These are phyloP conservation scores for Podaxis sp. DNA, from an alignment of 768 basidiomycete genomes.

Conservation along the genomic window DNA sequence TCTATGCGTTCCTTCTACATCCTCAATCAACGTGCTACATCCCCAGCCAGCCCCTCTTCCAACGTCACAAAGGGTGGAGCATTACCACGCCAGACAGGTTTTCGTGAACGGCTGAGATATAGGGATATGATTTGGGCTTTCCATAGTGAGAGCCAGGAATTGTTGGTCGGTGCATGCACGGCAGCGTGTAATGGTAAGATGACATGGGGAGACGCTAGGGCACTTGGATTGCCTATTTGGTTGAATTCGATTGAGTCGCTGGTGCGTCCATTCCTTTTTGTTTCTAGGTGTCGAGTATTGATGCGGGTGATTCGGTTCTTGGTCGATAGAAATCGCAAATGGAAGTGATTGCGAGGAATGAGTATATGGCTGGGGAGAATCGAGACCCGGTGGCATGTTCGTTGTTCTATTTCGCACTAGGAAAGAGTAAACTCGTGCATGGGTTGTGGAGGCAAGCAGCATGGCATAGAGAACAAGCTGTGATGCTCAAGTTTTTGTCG, in stretches of 20 bases:
- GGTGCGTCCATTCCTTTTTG: conserved; percentile 44
- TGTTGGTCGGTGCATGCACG: conserved; percentile 70
- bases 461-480: conserved; percentile 86
- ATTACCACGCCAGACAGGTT: conserved; percentile 46
- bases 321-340: conserved; percentile 66
- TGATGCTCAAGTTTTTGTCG: conserved; percentile 89
- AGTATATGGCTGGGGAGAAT: conserved; percentile 84
- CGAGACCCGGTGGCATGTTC: conserved; percentile 90
- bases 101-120: conserved; percentile 79
- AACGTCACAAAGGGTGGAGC: conserved; percentile 45
- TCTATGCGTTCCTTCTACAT: conserved; percentile 93
- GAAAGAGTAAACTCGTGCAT: conserved; percentile 89
- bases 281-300: not conserved
- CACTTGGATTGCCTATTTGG: conserved; percentile 88
- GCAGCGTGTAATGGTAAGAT: conserved; percentile 81
- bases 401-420: conserved; percentile 91
- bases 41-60: conserved; percentile 32
- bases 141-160: conserved; percentile 90
- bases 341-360: conserved; percentile 87
- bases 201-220: conserved; percentile 85
- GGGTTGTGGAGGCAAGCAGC: conserved; percentile 95
- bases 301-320: conserved; percentile 1
- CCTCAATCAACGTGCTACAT: conserved; percentile 59
- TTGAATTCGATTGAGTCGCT: conserved; percentile 72
- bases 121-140: conserved; percentile 98